These are phyloP conservation scores for Jamesozyma hellenica DNA, from an alignment of 805 yeast species.

Conservation along the genomic window DNA sequence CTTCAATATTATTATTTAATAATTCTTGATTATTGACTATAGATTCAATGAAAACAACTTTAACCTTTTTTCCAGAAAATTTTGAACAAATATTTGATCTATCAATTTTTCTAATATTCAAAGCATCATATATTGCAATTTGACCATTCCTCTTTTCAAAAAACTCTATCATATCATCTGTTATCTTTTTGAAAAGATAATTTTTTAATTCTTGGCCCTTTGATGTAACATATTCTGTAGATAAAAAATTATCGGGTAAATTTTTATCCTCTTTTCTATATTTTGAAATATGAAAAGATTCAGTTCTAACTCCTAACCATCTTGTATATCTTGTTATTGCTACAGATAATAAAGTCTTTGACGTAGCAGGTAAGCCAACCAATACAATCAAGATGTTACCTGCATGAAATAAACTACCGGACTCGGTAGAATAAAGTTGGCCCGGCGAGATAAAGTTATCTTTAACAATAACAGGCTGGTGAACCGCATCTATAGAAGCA, in stretches of 20 bases:
- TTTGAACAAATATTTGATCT: conserved; percentile 47
- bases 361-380: conserved; percentile 92
- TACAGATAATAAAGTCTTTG: conserved; percentile 88
- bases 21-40: conserved; percentile 64
- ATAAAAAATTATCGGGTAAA: conserved; percentile 61
- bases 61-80: conserved; percentile 52
- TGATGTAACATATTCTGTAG: conserved; percentile 39
- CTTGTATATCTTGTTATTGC: conserved; percentile 83
- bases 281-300: conserved; percentile 85
- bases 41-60: conserved; percentile 80
- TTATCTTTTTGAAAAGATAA: conserved; percentile 50
- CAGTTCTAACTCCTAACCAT: conserved; percentile 93
- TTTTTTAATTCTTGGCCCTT: conserved; percentile 46
- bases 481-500: conserved; percentile 47
- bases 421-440: conserved; percentile 83
- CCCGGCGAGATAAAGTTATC: conserved; percentile 69
- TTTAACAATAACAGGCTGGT: conserved; percentile 29
- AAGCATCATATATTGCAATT: conserved; percentile 92
- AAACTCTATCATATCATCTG: conserved; percentile 58
- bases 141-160: conserved; percentile 77
- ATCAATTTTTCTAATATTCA: conserved; percentile 67
- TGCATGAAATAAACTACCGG: conserved; percentile 89
- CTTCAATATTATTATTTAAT: conserved; percentile 65
- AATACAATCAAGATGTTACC: conserved; percentile 83
- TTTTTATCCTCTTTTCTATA: conserved; percentile 52